Conservation (phyloP, 306 rosid genomes). For the Crotalaria pallida region DNA sequence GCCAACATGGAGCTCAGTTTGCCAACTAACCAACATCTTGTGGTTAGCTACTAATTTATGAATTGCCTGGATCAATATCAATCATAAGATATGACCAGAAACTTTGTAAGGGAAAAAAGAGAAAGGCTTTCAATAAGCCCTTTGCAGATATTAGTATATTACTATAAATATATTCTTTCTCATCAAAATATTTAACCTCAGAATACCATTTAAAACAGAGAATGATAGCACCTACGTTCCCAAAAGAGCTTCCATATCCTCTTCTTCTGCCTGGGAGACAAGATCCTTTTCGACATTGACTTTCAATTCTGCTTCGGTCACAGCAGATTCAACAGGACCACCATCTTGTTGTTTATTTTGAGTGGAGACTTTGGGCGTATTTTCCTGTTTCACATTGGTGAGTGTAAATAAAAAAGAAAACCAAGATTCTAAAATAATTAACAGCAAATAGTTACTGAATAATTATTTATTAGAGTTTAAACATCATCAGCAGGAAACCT, state of each 20-base stretch:
- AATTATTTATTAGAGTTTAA: constrained; percentile 12
- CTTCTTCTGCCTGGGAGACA: constrained; percentile 99
- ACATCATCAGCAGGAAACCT: constrained; percentile 6
- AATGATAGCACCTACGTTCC: constrained; percentile 72
- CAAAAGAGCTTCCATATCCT: constrained; percentile 98
- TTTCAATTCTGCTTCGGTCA: constrained; percentile 65
- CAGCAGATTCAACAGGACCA: constrained; percentile 58
- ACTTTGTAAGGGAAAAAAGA: background rate
- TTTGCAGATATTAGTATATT: background rate
- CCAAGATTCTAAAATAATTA: background rate
- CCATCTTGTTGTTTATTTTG: constrained; percentile 54
- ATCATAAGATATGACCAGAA: constrained; percentile 1
- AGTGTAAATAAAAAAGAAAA: background rate
- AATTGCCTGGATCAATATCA: constrained; percentile 8
- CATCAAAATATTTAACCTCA: constrained; percentile 9
- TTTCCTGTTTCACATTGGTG: constrained; percentile 53
- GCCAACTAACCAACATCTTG: background rate
- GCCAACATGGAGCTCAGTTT: background rate
- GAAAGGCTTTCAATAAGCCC: constrained; percentile 11
- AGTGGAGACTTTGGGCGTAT: constrained; percentile 47
- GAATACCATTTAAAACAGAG: constrained; percentile 16
- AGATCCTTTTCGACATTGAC: constrained; percentile 96
- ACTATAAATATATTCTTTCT: background rate
- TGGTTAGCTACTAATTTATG: background rate
- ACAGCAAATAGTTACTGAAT: constrained; percentile 1